Evolutionary conservation across 345 rosid species (phyloP), one percentile per base, ranked within the genome.

Genomic region (Hirschfeldia incana): DNA sequence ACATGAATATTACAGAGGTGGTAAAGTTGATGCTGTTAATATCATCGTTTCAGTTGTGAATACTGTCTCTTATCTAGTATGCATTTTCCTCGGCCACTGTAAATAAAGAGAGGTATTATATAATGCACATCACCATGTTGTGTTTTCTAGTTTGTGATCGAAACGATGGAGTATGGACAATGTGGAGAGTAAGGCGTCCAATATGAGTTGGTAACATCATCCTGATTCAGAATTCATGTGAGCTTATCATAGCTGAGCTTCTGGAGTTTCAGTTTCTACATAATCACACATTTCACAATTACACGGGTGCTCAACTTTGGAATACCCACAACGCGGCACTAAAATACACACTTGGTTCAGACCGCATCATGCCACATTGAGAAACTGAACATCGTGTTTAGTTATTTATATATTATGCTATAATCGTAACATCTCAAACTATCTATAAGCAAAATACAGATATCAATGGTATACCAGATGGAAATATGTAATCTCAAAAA

Each of bases 11-110:
- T 16, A 82, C 70, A 70, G 69, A 6, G 90, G 93, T 34, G 94
- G 97, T 58, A 90, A 83, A 86, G 88, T 77, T 46, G 94, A 90
- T 65, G 84, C 63, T 78, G 88, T 88, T 13, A 85, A 90, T 11
- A 86, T 86, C 32, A 85, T 90, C 7, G 84, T 92, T 29, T 90
- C 97, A 7, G 49, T 84, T 67, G 86, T 88, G 5, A 70, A 76
- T 65, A 4, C 1, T 63, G 37, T 69, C 28, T 44, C 69, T 27
- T 36, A 6, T 11, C 27, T 72, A 57, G 37, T 29, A 78, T 57
- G 1, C 53, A 58, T 29, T 61, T n/a, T 65, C n/a, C 51, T 61
- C 64, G 51, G 16, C n/a, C 63, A 0, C 65, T 77, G 71, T 63
- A 63, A 63, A 64, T 70, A 77, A 36, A 70, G 16, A 73, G 53